These are phyloP conservation scores for Dissoconium aciculare DNA, from an alignment of 2,329 filamentous ascomycete species.

Conservation along the genomic window DNA sequence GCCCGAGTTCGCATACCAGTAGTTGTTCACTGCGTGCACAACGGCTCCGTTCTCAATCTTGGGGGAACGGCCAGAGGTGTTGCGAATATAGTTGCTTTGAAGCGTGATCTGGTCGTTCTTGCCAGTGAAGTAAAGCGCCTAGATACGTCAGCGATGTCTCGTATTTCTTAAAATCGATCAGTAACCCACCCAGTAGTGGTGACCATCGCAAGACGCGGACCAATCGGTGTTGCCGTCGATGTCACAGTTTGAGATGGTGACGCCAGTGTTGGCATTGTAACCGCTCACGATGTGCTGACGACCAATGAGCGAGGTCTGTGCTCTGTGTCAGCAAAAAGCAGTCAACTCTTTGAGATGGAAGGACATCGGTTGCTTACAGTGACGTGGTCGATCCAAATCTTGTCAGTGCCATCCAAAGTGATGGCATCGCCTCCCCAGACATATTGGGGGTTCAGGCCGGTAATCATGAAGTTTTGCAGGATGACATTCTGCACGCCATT, in stretches of 20 bases:
- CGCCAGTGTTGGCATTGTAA: conserved; percentile 37
- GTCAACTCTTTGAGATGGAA: conserved; percentile 32
- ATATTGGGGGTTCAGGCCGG: conserved; percentile 25
- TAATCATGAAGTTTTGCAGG: conserved; percentile 29
- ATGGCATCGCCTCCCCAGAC: conserved; percentile 29
- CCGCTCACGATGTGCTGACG: conserved; percentile 48
- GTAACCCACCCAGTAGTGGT: neutral
- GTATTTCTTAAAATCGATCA: no score
- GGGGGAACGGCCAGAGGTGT: conserved; percentile 41
- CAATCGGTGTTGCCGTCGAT: conserved; percentile 41
- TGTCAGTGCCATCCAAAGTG: conserved; percentile 22
- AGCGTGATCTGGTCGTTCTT: conserved; percentile 42
- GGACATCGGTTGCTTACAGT: conserved; percentile 18
- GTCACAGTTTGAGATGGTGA: conserved; percentile 46
- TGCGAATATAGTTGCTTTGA: conserved; percentile 47
- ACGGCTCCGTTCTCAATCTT: conserved; percentile 43
- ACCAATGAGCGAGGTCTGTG: conserved; percentile 41
- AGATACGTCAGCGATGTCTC: no score
- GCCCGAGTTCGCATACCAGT: conserved; percentile 40
- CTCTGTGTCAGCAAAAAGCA: conserved; percentile 2
- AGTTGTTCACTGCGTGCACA: conserved; percentile 49
- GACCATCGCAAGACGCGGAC: conserved; percentile 42
- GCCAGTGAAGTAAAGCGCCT: conserved; percentile 44
- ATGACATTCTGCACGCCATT: conserved; percentile 40
- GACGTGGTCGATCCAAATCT: conserved; percentile 26